phyloP scores from a whole-genome alignment of 1,284 basidiomycete species.

The Leccinum subatratum region DNA sequence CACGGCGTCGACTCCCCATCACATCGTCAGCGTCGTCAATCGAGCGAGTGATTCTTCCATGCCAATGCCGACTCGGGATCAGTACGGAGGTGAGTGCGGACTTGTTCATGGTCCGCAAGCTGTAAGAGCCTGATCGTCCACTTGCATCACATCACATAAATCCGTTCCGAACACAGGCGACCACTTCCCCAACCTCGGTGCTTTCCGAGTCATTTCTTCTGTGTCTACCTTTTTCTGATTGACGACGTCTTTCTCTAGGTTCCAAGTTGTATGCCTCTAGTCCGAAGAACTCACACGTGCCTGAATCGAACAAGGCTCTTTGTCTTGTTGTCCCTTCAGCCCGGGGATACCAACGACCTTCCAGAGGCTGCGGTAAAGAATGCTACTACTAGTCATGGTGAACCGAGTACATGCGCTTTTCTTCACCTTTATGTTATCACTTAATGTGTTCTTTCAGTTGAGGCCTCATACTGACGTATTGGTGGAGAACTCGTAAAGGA shows the following conservation, averaged over 20 bases:
- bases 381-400: conserved; percentile 18
- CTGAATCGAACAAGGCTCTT: conserved; percentile 36
- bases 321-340: conserved; percentile 69
- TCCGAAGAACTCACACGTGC: conserved; percentile 32
- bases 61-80: conserved; percentile 20
- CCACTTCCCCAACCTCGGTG: conserved; percentile 24
- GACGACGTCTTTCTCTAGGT: conserved; percentile 2
- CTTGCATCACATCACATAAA: background rate
- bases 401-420: conserved; percentile 13
- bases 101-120: background rate
- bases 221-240: conserved; percentile 12
- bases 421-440: background rate
- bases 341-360: conserved; percentile 65
- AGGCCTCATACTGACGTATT: conserved; percentile 15
- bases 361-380: conserved; percentile 54
- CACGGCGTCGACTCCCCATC: conserved; percentile 57
- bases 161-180: conserved; percentile 11
- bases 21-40: conserved; percentile 74
- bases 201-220: conserved; percentile 19
- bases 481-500: conserved; percentile 24
- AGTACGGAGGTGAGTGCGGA: conserved; percentile 19
- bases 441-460: conserved; percentile 8
- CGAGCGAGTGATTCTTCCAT: conserved; percentile 73
- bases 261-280: conserved; percentile 7
- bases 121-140: conserved; percentile 13